phyloP scores from a whole-genome alignment of 2,329 filamentous ascomycete species.

The Leptographium flavum region DNA sequence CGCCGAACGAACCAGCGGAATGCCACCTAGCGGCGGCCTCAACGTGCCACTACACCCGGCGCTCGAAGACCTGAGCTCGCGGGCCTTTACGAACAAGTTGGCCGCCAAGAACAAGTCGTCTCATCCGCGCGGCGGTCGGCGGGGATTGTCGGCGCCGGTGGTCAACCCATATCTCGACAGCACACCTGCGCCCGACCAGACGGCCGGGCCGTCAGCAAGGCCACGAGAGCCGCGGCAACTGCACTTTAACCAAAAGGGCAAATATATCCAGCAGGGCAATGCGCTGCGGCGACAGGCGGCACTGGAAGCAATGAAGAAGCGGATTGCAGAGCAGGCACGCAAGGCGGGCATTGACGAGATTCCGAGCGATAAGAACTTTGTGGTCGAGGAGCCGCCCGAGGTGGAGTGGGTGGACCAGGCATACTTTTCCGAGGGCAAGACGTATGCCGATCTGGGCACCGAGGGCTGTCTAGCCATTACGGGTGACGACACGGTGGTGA shows the following conservation, averaged over 20 bases:
- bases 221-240: slow-evolving; percentile 60
- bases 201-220: slow-evolving; percentile 33
- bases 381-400: slow-evolving; percentile 70
- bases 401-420: slow-evolving; percentile 98
- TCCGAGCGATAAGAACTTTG: slow-evolving; percentile 76
- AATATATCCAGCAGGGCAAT: slow-evolving; percentile 91
- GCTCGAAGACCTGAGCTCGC: slow-evolving; percentile 41
- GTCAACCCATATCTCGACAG: slow-evolving; percentile 74
- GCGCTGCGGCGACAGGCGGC: slow-evolving; percentile 76
- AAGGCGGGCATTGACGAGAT: slow-evolving; percentile 93
- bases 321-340: slow-evolving; percentile 73
- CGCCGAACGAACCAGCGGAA: slow-evolving; percentile 5
- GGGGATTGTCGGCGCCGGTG: not conserved
- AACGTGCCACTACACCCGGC: slow-evolving; percentile 68
- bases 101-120: slow-evolving; percentile 13
- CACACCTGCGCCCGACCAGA: slow-evolving; percentile 45
- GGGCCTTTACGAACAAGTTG: slow-evolving; percentile 27
- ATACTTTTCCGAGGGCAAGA: slow-evolving; percentile 53
- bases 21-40: slow-evolving; percentile 39
- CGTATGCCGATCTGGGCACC: slow-evolving; percentile 58
- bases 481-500: slow-evolving; percentile 73
- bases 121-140: slow-evolving; percentile 2
- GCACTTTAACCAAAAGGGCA: slow-evolving; percentile 87
- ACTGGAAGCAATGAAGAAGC: slow-evolving; percentile 87
- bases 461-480: slow-evolving; percentile 44